These are phyloP conservation scores for Wickerhamiella nectarea DNA, from an alignment of 805 yeast species.

Conservation along the genomic window DNA sequence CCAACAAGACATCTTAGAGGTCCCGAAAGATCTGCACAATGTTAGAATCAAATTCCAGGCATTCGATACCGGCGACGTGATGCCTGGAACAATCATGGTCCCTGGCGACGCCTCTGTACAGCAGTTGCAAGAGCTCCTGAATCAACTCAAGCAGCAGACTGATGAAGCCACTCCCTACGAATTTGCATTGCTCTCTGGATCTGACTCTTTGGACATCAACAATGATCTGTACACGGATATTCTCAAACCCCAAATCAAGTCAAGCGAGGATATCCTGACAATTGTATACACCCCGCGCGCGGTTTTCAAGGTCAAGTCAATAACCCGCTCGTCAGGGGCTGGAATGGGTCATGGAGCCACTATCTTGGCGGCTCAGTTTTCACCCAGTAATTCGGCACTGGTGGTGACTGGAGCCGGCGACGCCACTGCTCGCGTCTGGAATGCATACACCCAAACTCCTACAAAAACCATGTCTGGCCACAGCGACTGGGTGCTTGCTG, in stretches of 20 bases:
- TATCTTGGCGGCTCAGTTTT: constrained; percentile 80
- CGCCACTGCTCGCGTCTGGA: constrained; percentile 92
- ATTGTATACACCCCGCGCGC: constrained; percentile 90
- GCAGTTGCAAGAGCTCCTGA: constrained; percentile 78
- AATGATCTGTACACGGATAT: constrained; percentile 69
- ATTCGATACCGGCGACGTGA: constrained; percentile 75
- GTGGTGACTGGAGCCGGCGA: constrained; percentile 97
- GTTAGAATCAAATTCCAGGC: constrained; percentile 84
- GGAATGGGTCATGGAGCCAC: constrained; percentile 95
- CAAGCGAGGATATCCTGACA: constrained; percentile 88
- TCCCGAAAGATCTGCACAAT: constrained; percentile 72
- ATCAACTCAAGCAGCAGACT: constrained; percentile 41
- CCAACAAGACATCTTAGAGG: constrained; percentile 48
- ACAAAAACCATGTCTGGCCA: constrained; percentile 70
- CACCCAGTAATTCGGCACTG: constrained; percentile 73
- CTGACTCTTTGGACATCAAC: constrained; percentile 48
- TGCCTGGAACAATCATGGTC: constrained; percentile 76
- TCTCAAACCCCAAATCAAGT: constrained; percentile 69
- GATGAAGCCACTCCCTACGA: constrained; percentile 88
- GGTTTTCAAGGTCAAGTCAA: constrained; percentile 80
- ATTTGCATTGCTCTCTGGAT: constrained; percentile 47
- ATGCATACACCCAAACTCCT: constrained; percentile 89
- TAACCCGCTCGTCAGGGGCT: constrained; percentile 81
- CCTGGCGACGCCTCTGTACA: constrained; percentile 79
- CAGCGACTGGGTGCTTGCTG: constrained; percentile 86